Conservation (phyloP, 139 green algal genomes). For the Chlorella sp. region DNA sequence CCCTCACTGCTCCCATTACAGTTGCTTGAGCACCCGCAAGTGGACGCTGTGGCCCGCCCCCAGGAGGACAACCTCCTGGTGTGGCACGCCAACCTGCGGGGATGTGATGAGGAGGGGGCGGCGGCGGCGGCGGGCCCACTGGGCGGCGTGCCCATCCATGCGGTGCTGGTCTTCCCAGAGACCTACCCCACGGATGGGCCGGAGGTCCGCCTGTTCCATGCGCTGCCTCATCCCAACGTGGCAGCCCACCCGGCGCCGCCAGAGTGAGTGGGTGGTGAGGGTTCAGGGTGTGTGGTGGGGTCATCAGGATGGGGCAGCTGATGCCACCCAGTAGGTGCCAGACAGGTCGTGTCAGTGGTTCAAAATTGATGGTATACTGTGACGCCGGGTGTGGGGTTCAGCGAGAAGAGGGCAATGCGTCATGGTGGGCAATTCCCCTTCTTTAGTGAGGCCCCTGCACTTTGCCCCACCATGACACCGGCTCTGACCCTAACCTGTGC, state of each 20-base stretch:
- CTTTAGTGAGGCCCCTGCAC: no score
- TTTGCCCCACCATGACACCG: no score
- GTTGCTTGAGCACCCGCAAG: conserved; percentile 18
- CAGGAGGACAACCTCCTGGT: conserved; percentile 8
- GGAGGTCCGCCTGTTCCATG: conserved; percentile 4
- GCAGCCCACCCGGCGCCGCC: neutral
- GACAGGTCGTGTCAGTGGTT: no score
- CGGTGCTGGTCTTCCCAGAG: conserved; percentile 15
- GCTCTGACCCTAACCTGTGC: neutral
- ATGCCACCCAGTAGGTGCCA: no score
- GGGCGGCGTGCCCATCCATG: neutral
- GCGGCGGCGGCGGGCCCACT: neutral
- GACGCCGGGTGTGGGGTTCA: no score
- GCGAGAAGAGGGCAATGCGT: no score
- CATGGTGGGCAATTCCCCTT: no score
- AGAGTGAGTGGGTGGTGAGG: neutral
- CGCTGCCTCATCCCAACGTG: conserved; percentile 26
- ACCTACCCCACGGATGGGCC: conserved; percentile 8
- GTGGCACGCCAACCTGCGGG: conserved; percentile 21
- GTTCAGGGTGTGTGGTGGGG: neutral
- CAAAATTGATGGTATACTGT: no score
- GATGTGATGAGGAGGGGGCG: neutral
- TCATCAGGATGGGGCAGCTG: neutral
- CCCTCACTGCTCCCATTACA: neutral
- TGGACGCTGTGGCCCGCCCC: neutral